These are phyloP conservation scores for Urostyla sp. DNA, from an alignment of 73 alveolate species.

Conservation along the genomic window DNA sequence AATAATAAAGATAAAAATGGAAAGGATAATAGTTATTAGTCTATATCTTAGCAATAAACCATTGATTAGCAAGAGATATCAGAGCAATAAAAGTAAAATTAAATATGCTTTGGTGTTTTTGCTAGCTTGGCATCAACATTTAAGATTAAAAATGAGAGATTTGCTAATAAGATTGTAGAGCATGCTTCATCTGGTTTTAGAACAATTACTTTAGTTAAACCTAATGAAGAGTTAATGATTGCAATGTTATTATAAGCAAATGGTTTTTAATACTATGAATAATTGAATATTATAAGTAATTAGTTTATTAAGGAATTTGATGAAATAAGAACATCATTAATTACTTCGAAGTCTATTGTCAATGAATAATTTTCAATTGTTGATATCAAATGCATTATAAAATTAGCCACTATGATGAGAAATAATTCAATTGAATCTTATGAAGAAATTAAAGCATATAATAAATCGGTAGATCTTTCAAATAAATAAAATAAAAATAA, in stretches of 20 bases:
- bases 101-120: constrained; percentile 64
- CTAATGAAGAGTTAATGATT: constrained; percentile 30
- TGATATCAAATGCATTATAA: constrained; percentile 30
- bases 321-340: neutral
- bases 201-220: constrained; percentile 43
- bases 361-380: neutral
- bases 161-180: neutral
- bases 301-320: constrained; percentile 10
- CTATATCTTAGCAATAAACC: neutral
- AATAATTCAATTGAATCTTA: constrained; percentile 1
- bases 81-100: neutral
- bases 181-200: constrained; percentile 59
- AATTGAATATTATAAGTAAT: neutral
- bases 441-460: neutral
- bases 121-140: constrained; percentile 31
- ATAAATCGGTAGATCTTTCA: too few relatives aligned
- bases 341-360: neutral
- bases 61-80: neutral
- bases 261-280: constrained; percentile 56
- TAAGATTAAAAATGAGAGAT: neutral
- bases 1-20: too few relatives aligned
- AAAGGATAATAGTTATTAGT: neutral
- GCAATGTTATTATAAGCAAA: constrained; percentile 42
- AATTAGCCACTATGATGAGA: constrained; percentile 18
- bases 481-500: constrained; percentile 3